Evolutionary conservation across 768 basidiomycete species (phyloP).

Genomic region (Podaxis sp.): DNA sequence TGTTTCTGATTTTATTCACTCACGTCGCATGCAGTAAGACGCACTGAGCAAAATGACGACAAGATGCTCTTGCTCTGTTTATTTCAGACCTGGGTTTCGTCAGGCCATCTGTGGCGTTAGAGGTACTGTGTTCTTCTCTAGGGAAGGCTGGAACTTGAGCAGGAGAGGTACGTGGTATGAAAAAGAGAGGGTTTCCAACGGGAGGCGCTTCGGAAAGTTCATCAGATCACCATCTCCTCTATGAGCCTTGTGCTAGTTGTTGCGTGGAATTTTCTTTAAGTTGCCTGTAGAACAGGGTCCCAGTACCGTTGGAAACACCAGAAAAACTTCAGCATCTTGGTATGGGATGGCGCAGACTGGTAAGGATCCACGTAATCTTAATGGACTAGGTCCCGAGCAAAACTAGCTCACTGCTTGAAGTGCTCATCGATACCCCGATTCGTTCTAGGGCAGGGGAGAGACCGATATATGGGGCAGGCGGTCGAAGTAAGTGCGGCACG

Average conservation of each 20-base stretch:
- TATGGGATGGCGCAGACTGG: neutral
- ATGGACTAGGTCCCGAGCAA: neutral
- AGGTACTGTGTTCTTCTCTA: neutral
- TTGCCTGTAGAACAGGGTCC: neutral
- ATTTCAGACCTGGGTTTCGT: conserved; percentile 5
- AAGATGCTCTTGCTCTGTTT: neutral
- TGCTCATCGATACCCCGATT: conserved; percentile 18
- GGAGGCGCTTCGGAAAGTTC: neutral
- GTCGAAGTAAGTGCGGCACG: neutral
- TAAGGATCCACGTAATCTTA: neutral
- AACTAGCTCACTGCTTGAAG: neutral
- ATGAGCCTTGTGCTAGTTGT: neutral
- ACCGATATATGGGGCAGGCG: neutral
- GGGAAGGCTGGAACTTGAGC: neutral
- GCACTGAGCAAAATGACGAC: neutral
- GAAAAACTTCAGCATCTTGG: neutral
- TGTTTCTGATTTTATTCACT: neutral
- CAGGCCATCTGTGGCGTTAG: neutral
- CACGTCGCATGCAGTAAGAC: neutral
- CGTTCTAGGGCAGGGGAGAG: neutral
- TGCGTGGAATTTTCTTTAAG: neutral
- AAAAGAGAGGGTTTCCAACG: neutral
- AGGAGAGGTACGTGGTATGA: neutral
- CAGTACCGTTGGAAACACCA: neutral
- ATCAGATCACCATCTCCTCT: neutral